phyloP scores from a whole-genome alignment of 1,139 yeast species.

The Lodderomyces oxycetoniae region DNA sequence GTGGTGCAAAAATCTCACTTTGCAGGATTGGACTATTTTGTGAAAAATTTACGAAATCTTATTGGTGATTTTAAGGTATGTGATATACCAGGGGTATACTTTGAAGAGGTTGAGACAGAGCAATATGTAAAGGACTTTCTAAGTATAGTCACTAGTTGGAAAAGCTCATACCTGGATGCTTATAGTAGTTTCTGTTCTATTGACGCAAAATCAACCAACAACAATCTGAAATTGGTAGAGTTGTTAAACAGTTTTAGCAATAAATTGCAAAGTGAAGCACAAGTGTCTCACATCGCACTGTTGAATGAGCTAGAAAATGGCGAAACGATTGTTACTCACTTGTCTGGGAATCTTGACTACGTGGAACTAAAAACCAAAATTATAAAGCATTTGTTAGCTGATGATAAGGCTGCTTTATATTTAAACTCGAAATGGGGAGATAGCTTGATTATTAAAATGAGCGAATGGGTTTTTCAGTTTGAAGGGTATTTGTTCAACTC shows the following conservation, averaged over 20 bases:
- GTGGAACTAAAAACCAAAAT: conserved; percentile 45
- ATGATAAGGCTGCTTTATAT: conserved; percentile 16
- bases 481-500: conserved; percentile 20
- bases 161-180: conserved; percentile 15
- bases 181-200: conserved; percentile 16
- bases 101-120: conserved; percentile 10
- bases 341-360: conserved; percentile 29
- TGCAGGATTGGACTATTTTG: conserved; percentile 16
- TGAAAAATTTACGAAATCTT: conserved; percentile 4
- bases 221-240: conserved; percentile 33
- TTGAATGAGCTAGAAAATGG: neutral
- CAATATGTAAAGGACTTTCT: conserved; percentile 25
- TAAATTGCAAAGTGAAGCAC: conserved; percentile 6
- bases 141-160: conserved; percentile 23
- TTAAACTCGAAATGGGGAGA: conserved; percentile 26
- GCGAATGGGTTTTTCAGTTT: conserved; percentile 33
- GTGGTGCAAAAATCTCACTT: conserved; percentile 21
- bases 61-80: neutral
- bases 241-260: conserved; percentile 36
- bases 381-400: conserved; percentile 33
- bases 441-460: conserved; percentile 20
- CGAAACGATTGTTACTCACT: neutral
- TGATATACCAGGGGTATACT: conserved; percentile 21
- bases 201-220: conserved; percentile 20
- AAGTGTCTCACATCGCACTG: neutral